A percentile compares a stretch with the other conserved stretches of the same genome.
These are phyloP conservation scores for Podila horticola DNA, from an alignment of 192 early-diverging fungal genomes.

Conservation along the genomic window DNA sequence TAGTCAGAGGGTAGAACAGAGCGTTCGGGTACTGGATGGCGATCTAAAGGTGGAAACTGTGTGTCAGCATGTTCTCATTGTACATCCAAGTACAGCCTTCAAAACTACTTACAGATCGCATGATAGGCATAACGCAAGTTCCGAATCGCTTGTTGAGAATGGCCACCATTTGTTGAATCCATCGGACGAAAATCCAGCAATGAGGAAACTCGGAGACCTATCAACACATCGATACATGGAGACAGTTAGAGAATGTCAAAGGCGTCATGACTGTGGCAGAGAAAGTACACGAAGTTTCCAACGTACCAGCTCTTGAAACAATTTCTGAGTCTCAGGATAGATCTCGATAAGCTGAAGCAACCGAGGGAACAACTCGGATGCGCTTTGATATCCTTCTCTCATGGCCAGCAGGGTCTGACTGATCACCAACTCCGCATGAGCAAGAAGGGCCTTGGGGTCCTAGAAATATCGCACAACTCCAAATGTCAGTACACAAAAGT, in stretches of 20 bases:
- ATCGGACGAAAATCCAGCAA: slow-evolving; percentile 78
- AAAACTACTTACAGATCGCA: slow-evolving; percentile 49
- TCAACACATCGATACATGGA: background rate
- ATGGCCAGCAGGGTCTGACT: slow-evolving; percentile 65
- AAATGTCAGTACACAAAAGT: background rate
- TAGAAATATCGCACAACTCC: background rate
- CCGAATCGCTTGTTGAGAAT: slow-evolving; percentile 70
- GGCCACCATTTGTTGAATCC: slow-evolving; percentile 81
- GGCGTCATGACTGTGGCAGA: too few species aligned
- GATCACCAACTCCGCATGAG: slow-evolving; percentile 51
- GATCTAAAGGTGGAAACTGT: slow-evolving; percentile 46
- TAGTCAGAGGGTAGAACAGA: slow-evolving; percentile 73
- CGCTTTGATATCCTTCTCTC: slow-evolving; percentile 58
- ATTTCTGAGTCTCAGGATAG: slow-evolving; percentile 45
- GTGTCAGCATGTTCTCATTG: background rate
- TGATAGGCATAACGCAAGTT: slow-evolving; percentile 59
- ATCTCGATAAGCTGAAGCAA: slow-evolving; percentile 74
- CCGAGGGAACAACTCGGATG: slow-evolving; percentile 73
- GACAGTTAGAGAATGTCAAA: background rate
- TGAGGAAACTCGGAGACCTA: slow-evolving; percentile 53
- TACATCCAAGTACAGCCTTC: background rate
- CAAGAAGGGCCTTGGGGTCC: slow-evolving; percentile 11
- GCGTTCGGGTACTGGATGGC: slow-evolving; percentile 72
- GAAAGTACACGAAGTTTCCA: too few species aligned
- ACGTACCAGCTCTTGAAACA: slow-evolving; percentile 50